phyloP scores from a whole-genome alignment of 208 protist genomes.

The Acanthamoeba culbertsoni region DNA sequence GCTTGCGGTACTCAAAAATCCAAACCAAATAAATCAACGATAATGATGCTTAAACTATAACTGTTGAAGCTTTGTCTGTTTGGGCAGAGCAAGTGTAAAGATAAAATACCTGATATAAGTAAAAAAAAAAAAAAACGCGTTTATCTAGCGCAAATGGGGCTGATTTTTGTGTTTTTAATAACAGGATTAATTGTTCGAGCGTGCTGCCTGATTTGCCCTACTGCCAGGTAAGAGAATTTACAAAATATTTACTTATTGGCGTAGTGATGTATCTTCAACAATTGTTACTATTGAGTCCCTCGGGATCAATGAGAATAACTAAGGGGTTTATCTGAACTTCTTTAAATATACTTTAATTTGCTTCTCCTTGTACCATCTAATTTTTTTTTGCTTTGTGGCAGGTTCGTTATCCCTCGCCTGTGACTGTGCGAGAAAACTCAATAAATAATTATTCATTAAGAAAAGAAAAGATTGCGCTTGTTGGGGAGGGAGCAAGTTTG shows the following conservation, averaged over 20 bases:
- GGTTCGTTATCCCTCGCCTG: too few species aligned
- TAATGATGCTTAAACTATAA: conserved; percentile 1
- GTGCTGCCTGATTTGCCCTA: not conserved
- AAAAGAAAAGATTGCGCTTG: too few species aligned
- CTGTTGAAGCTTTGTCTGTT: not conserved
- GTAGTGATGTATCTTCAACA: not conserved
- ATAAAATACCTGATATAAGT: not conserved
- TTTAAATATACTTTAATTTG: not conserved
- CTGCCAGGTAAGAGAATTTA: too few species aligned
- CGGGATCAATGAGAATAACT: conserved; percentile 30
- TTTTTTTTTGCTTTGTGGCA: too few species aligned
- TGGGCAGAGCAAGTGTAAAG: too few species aligned
- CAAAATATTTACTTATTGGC: not conserved
- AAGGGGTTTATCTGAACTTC: conserved; percentile 12
- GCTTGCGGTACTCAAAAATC: not conserved
- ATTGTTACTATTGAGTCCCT: conserved; percentile 11
- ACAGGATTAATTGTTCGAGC: not conserved
- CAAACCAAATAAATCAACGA: not conserved
- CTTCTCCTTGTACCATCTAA: too few species aligned
- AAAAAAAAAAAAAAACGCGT: not conserved
- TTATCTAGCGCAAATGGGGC: not conserved
- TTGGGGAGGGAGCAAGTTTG: too few species aligned
- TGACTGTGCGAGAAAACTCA: too few species aligned
- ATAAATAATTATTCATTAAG: too few species aligned
- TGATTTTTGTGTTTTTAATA: not conserved